Conservation (phyloP, 106 monocot genomes). For the Dendrobium huoshanense region DNA sequence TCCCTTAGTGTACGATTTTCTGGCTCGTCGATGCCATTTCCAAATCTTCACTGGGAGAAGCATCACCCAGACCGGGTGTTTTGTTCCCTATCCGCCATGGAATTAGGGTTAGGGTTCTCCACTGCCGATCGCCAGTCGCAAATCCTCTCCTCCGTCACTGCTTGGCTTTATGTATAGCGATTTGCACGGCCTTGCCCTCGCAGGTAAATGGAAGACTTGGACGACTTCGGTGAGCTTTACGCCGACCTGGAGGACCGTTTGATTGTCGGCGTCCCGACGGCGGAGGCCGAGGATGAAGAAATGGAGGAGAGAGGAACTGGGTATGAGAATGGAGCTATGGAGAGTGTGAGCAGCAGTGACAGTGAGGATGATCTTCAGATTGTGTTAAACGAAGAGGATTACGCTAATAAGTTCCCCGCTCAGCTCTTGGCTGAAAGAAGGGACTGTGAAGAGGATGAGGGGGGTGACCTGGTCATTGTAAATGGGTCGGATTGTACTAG, state of each 20-base stretch:
- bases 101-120: background rate
- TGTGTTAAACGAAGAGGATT: conserved; percentile 8
- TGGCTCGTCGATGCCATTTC: background rate
- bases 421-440: background rate
- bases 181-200: background rate
- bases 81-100: background rate
- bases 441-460: conserved; percentile 1
- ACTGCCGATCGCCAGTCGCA: background rate
- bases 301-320: background rate
- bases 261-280: background rate
- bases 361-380: conserved; percentile 9
- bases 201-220: conserved; percentile 1
- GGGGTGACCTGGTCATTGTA: background rate
- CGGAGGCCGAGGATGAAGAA: background rate
- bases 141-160: background rate
- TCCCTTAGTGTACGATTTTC: background rate
- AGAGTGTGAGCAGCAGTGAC: conserved; percentile 6
- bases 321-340: background rate
- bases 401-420: background rate
- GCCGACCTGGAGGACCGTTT: conserved; percentile 4
- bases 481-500: background rate
- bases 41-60: background rate
- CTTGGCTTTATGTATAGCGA: background rate
- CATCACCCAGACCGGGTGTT: no score
- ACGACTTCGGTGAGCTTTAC: conserved; percentile 9